Evolutionary conservation across 1,139 yeast genomes (phyloP).

Genomic region (Fermentozyma sake): DNA sequence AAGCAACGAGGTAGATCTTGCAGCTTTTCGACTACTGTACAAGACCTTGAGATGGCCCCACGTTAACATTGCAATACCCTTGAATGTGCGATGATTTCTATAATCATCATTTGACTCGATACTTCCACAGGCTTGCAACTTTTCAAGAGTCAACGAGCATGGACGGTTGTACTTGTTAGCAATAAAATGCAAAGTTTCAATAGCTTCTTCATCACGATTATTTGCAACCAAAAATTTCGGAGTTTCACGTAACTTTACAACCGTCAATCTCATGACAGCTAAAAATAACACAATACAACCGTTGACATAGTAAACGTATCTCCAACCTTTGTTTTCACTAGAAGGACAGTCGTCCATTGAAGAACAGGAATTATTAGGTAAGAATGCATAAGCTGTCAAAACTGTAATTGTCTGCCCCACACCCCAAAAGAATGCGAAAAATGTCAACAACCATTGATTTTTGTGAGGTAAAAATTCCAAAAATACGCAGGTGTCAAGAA

Average conservation of each 20-base stretch:
- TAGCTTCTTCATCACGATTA: constrained; percentile 32
- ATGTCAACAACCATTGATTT: constrained; percentile 32
- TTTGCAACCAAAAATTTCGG: constrained; percentile 33
- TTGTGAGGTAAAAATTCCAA: constrained; percentile 24
- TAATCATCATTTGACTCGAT: constrained; percentile 15
- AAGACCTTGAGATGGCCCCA: constrained; percentile 22
- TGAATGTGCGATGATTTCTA: constrained; percentile 11
- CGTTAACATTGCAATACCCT: constrained; percentile 11
- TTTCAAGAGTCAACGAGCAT: constrained; percentile 26
- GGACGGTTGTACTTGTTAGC: constrained; percentile 26
- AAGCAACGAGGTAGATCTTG: constrained; percentile 25
- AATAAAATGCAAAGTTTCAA: constrained; percentile 21
- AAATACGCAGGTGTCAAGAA: constrained; percentile 27
- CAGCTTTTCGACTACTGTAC: constrained; percentile 22
- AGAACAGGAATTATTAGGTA: constrained; percentile 25
- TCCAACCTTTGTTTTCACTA: constrained; percentile 30
- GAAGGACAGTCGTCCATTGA: constrained; percentile 27
- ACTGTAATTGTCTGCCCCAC: constrained; percentile 32
- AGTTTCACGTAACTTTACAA: constrained; percentile 27
- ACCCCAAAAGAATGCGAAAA: constrained; percentile 36
- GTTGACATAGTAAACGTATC: constrained; percentile 32
- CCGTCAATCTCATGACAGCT: constrained; percentile 28
- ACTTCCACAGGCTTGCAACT: constrained; percentile 24
- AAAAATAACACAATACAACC: constrained; percentile 27
- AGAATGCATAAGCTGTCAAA: constrained; percentile 29